These are phyloP conservation scores for Mycena epipterygia DNA, from an alignment of 768 basidiomycete genomes.

Conservation along the genomic window DNA sequence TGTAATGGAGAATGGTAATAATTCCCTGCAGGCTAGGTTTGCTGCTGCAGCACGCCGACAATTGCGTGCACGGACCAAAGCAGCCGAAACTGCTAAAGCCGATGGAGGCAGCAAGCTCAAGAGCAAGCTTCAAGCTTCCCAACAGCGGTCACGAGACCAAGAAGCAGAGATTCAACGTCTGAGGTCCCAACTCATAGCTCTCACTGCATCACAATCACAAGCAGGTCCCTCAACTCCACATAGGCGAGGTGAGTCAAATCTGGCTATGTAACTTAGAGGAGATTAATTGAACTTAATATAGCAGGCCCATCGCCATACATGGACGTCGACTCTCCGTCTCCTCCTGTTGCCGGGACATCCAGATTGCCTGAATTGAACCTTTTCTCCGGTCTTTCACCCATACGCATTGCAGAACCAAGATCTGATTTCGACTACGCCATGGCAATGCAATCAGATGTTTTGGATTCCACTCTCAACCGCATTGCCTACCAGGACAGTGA, in stretches of 20 bases:
- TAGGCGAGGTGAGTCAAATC: neutral
- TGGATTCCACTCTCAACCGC: neutral
- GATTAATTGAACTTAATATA: too few species aligned
- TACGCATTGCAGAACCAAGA: neutral
- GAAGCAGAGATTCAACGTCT: conserved; percentile 3
- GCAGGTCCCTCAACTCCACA: neutral
- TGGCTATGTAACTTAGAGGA: neutral
- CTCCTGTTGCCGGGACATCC: neutral
- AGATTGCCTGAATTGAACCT: neutral
- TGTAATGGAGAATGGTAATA: conserved; percentile 11
- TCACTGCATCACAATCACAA: too few species aligned
- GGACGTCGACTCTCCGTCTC: neutral
- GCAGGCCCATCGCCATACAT: too few species aligned
- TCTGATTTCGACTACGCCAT: neutral
- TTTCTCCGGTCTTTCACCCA: neutral
- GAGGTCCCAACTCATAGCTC: neutral
- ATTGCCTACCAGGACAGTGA: neutral
- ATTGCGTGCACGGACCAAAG: neutral
- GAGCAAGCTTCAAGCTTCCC: neutral
- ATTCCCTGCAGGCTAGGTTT: neutral
- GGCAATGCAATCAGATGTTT: neutral
- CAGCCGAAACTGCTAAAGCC: neutral
- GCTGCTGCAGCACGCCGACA: neutral
- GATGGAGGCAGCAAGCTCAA: conserved; percentile 1
- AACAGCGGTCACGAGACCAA: neutral